Evolutionary conservation across 2,329 filamentous ascomycete genomes (phyloP), one percentile per base, ranked within the genome.

Genomic region (Colletotrichum abscissum): DNA sequence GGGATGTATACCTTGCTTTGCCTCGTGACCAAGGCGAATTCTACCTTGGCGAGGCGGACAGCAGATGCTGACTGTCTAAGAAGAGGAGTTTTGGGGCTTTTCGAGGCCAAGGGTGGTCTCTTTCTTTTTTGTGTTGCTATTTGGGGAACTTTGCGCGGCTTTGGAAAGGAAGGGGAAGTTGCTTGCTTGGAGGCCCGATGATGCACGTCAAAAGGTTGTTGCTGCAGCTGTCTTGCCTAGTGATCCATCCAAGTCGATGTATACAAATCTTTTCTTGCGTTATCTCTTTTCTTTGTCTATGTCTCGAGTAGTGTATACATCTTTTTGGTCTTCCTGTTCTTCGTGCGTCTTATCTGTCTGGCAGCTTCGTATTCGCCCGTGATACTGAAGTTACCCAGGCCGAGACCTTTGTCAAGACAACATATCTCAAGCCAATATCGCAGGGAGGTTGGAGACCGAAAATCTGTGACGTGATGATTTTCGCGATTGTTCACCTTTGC

Each of bases 261-360:
- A 73, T 70, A 73, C 67, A 28, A 65, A 5, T 22, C 46, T 42
- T 38, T 55, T 38, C 28, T 22, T 42, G 22, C 33, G n/a, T 62
- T 14, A 14, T 63, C 2, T 68, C 4, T 59, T 64, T 62, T 57
- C 56, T 42, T 64, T 49, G 7, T 63, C 62, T 60, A 26, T 69
- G 54, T 72, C 38, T 64, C 14, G 59, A 72, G 66, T 49, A 69
- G 54, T 69, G 70, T 54, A 59, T 54, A 59, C 42, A 69, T 28
- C 66, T 49, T 56, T 59, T 55, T 55, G 22, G 22, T 63, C 30
- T 42, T 19, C 59, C 58, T 16, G 6, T n/a, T 24, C 24, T 12
- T 19, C 16, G 52, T 65, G 30, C 26, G 28, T 33, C 28, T 42
- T 55, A 3, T 49, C 42, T 49, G 16, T 19, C 19, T n/a, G 8